These are phyloP conservation scores for Solanum habrochaites DNA, from an alignment of 257 asterid species.

Conservation along the genomic window DNA sequence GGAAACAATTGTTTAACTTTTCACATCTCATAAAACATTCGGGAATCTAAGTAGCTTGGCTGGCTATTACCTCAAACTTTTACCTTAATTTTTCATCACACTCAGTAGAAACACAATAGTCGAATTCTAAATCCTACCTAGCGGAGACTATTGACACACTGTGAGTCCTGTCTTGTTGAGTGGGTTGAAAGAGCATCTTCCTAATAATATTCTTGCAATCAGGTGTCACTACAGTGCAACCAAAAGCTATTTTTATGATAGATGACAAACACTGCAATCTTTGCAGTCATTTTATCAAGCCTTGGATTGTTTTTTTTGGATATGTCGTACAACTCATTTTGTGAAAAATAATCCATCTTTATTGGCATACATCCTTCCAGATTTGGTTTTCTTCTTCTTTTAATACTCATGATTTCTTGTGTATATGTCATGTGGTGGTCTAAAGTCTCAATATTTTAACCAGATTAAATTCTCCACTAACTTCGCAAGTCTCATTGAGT, in stretches of 20 bases:
- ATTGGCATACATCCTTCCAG: neutral
- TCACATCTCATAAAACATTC: too few relatives aligned
- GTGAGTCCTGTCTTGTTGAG: neutral
- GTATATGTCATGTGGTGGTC: neutral
- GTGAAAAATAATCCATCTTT: neutral
- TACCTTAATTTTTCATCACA: too few relatives aligned
- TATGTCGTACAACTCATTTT: neutral
- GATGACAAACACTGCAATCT: neutral
- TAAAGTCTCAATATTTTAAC: neutral
- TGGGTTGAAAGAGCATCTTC: neutral
- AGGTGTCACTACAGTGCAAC: neutral
- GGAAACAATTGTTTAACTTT: too few relatives aligned
- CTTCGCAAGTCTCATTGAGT: constrained; percentile 73
- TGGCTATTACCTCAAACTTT: too few relatives aligned
- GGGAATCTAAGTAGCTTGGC: too few relatives aligned
- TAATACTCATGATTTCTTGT: neutral
- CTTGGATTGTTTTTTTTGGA: neutral
- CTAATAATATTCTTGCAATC: neutral
- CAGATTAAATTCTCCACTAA: constrained; percentile 82
- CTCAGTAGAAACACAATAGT: too few relatives aligned
- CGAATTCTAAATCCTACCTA: too few relatives aligned
- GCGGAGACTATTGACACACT: neutral
- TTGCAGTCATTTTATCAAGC: neutral
- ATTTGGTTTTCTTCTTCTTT: neutral
- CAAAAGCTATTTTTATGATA: neutral